These are phyloP conservation scores for Penicillium sp. DNA, from an alignment of 2,329 filamentous ascomycete genomes.

Conservation along the genomic window DNA sequence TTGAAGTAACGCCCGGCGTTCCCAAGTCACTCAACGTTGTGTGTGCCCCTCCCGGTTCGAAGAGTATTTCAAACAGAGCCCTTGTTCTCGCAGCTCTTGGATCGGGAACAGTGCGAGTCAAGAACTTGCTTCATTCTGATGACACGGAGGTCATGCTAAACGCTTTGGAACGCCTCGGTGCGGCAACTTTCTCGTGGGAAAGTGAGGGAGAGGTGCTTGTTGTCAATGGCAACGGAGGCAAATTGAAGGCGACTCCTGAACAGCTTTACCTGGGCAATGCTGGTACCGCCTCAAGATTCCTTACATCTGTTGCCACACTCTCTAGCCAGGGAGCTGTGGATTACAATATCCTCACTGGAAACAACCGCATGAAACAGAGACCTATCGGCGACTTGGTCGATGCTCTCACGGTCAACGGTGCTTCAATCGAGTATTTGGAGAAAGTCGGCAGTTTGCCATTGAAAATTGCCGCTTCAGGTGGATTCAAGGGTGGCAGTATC, in stretches of 20 bases:
- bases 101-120: slow-evolving; percentile 78
- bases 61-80: slow-evolving; percentile 95
- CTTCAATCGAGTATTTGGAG: slow-evolving; percentile 81
- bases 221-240: slow-evolving; percentile 85
- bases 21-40: slow-evolving; percentile 62
- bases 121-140: slow-evolving; percentile 90
- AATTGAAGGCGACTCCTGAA: slow-evolving; percentile 68
- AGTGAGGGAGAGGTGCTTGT: slow-evolving; percentile 88
- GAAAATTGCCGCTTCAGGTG: slow-evolving; percentile 74
- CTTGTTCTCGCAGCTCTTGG: slow-evolving; percentile 91
- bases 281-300: slow-evolving; percentile 89
- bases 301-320: slow-evolving; percentile 86
- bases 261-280: slow-evolving; percentile 93
- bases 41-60: slow-evolving; percentile 88
- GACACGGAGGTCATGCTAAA: slow-evolving; percentile 97
- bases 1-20: slow-evolving; percentile 70
- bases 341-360: slow-evolving; percentile 82
- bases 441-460: slow-evolving; percentile 79
- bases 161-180: slow-evolving; percentile 78
- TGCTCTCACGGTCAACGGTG: slow-evolving; percentile 79
- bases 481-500: slow-evolving; percentile 81
- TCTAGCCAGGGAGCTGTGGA: slow-evolving; percentile 62
- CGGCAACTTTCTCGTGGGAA: slow-evolving; percentile 89
- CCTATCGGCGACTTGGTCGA: slow-evolving; percentile 93
- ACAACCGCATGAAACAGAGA: slow-evolving; percentile 91